Evolutionary conservation across 371 early-diverging fungal species (phyloP).

Genomic region (Actinomucor elegans): DNA sequence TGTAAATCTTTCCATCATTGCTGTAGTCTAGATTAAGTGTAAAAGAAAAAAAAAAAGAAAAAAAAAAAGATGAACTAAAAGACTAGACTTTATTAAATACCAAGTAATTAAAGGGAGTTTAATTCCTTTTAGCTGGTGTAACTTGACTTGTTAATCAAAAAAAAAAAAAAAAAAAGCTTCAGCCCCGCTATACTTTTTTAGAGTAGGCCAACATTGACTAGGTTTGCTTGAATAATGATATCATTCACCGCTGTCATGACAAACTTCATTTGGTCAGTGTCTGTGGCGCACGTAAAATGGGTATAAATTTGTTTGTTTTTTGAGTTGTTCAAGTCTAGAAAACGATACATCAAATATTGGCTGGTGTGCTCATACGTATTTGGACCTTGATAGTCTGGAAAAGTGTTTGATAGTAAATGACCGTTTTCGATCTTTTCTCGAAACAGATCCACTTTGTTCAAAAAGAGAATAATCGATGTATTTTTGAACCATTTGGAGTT

Average conservation of each 20-base stretch:
- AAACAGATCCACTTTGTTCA: constrained; percentile 97
- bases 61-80: not conserved
- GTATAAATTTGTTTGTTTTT: constrained; percentile 87
- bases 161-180: too few species aligned
- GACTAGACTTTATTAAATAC: too few species aligned
- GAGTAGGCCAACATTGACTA: constrained; percentile 85
- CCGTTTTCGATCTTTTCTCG: constrained; percentile 81
- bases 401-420: constrained; percentile 51
- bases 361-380: constrained; percentile 79
- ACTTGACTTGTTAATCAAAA: constrained; percentile 1
- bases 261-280: constrained; percentile 94
- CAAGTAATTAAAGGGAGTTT: too few species aligned
- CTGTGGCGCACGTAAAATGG: constrained; percentile 96
- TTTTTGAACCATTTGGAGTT: constrained; percentile 93
- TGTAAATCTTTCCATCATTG: constrained; percentile 20
- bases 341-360: constrained; percentile 84
- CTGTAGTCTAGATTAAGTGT: not conserved
- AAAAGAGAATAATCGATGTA: constrained; percentile 92
- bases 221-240: constrained; percentile 89
- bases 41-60: not conserved
- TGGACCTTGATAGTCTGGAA: constrained; percentile 40
- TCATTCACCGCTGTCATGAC: constrained; percentile 96
- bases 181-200: constrained; percentile 40
- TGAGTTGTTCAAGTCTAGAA: constrained; percentile 82
- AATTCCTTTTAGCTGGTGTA: too few species aligned